Conservation (phyloP, 768 basidiomycete species). For the Serendipita sp. region DNA sequence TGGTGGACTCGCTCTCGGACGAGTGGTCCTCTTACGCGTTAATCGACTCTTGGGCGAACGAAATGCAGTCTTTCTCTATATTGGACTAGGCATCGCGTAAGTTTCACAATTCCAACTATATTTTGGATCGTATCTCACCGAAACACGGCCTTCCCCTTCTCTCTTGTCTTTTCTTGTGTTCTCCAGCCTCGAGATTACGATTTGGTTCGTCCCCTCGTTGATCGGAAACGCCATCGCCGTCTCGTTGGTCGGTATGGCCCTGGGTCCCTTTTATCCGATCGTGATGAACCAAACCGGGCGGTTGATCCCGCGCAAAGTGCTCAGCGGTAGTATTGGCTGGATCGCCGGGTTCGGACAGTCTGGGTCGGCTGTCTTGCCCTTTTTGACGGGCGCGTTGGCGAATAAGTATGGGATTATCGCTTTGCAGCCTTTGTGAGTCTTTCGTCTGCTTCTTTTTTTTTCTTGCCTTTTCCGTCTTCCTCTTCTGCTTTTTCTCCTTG, state of each 20-base stretch:
- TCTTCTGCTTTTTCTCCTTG: no score
- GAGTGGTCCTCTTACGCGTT: conserved; percentile 9
- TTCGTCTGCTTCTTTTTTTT: no score
- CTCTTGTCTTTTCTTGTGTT: background rate
- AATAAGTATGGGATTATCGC: conserved; percentile 11
- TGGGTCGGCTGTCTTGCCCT: conserved; percentile 24
- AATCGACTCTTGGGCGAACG: conserved; percentile 11
- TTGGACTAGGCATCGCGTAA: conserved; percentile 14
- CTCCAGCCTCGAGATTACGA: conserved; percentile 19
- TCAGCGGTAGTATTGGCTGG: conserved; percentile 39
- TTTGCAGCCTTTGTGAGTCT: conserved; percentile 14
- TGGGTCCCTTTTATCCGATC: conserved; percentile 24
- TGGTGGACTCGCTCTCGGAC: conserved; percentile 19
- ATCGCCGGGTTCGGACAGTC: conserved; percentile 39
- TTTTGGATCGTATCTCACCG: no score
- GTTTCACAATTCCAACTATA: background rate
- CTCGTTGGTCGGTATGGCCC: conserved; percentile 23
- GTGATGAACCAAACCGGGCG: conserved; percentile 11
- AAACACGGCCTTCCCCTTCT: background rate
- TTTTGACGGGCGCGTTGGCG: conserved; percentile 13
- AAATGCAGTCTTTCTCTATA: conserved; percentile 13
- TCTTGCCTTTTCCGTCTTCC: no score
- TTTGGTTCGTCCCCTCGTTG: conserved; percentile 23
- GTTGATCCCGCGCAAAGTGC: conserved; percentile 9
- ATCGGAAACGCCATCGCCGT: conserved; percentile 24